Evolutionary conservation across 2,329 filamentous ascomycete genomes (phyloP).

Genomic region (Gnomoniopsis sp.): DNA sequence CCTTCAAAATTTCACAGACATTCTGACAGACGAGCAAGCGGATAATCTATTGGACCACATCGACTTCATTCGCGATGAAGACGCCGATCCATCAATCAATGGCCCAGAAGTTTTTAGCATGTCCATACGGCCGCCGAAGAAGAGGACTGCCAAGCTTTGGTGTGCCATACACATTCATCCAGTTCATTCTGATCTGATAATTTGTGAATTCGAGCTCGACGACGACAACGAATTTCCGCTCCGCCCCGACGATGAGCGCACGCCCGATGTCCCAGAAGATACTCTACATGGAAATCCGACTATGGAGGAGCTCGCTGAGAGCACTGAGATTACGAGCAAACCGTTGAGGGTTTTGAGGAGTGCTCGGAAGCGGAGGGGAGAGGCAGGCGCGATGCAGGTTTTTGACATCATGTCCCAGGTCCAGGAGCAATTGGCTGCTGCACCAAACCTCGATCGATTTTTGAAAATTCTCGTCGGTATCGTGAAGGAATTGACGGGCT

Average conservation of each 20-base stretch:
- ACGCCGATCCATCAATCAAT: constrained; percentile 68
- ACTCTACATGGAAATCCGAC: constrained; percentile 72
- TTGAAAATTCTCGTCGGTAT: constrained; percentile 81
- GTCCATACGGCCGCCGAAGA: constrained; percentile 59
- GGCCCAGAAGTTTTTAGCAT: constrained; percentile 85
- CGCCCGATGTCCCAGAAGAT: constrained; percentile 65
- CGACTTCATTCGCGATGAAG: constrained; percentile 82
- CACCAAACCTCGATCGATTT: constrained; percentile 67
- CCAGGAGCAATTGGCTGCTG: constrained; percentile 77
- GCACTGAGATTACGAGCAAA: constrained; percentile 71
- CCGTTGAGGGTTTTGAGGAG: constrained; percentile 74
- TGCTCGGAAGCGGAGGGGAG: constrained; percentile 70
- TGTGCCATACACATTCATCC: constrained; percentile 79
- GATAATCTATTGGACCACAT: constrained; percentile 83
- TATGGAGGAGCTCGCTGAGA: constrained; percentile 68
- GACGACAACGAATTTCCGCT: constrained; percentile 69
- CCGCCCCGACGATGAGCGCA: constrained; percentile 56
- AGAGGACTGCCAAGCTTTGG: constrained; percentile 69
- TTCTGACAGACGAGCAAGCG: constrained; percentile 77
- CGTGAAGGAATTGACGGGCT: constrained; percentile 84
- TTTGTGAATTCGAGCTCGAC: constrained; percentile 87
- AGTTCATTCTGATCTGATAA: constrained; percentile 64
- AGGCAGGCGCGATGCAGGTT: constrained; percentile 82
- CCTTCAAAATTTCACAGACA: constrained; percentile 74
- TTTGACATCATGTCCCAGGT: constrained; percentile 92